Evolutionary conservation across 2,329 filamentous ascomycete species (phyloP), one percentile per base, ranked within the genome.

Genomic region (Alternaria sp.): DNA sequence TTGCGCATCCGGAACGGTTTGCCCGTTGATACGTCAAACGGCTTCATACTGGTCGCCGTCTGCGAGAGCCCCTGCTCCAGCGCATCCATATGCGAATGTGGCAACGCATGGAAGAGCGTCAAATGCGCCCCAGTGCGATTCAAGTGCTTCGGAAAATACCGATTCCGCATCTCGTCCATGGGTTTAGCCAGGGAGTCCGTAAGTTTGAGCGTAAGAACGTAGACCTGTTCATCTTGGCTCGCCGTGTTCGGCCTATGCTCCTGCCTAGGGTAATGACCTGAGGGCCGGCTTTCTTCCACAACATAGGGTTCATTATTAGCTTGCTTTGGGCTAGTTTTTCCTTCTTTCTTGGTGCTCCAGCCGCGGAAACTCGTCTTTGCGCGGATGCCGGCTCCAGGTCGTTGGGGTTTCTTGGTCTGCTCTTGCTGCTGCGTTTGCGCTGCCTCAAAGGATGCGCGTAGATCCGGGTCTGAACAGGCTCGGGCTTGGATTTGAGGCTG

Each of bases 91-190:
- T 77, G 76, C 40, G 78, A 81, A 45, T 74, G 76, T 0, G 81
- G 81, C 27, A 83, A 72, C 6, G 81, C 81, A 62, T 83, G 81
- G 66, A 83, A 83, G 3, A 83, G 73, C 1, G 81, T 82, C 18
- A 83, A 63, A 60, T 83, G 81, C 5, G 81, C 81, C 3, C 76
- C 77, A 1, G 79, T 78, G 40, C 78, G 78, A 64, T 83, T 83
- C 58, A 82, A 66, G 10, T 73, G 71, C n/a, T 68, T 70, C 0
- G 81, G 81, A 50, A 83, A 83, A 67, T 82, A 80, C 28, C 71
- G 65, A 18, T 76, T 72, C 28, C 81, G 74, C 44, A 82, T 66
- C 5, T 67, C 62, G 43, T 80, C 80, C 69, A 83, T 76, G 4
- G 77, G 77, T 9, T 73, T 64, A 16, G 80, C 74, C 52, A 81